Conservation (phyloP, 371 early-diverging fungal genomes). For the Mucor circinelloides region DNA sequence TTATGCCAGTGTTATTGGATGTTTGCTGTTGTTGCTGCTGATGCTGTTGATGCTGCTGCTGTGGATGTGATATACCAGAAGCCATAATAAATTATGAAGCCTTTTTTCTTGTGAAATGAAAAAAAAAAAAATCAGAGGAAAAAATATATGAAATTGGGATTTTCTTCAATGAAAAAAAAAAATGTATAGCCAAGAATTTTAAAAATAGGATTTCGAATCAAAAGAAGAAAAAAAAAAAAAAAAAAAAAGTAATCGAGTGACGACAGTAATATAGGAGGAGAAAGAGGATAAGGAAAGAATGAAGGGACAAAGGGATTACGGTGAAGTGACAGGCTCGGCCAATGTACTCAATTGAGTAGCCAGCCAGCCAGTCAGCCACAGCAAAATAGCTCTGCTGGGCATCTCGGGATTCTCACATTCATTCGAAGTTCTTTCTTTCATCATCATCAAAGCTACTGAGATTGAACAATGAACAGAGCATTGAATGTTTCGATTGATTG, state of each 20-base stretch:
- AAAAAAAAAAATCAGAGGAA: not conserved
- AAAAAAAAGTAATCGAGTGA: conserved; percentile 3
- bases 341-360: not conserved
- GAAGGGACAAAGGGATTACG: not conserved
- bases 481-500: too few species aligned
- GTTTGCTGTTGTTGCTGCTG: not conserved
- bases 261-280: conserved; percentile 7
- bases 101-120: not conserved
- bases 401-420: not conserved
- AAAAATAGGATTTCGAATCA: not conserved
- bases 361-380: not conserved
- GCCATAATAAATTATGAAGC: not conserved
- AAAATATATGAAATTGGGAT: not conserved
- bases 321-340: not conserved
- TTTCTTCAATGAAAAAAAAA: conserved; percentile 4
- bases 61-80: conserved; percentile 14
- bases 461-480: not conserved
- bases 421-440: not conserved
- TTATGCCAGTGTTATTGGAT: conserved; percentile 5
- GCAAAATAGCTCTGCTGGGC: not conserved
- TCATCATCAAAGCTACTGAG: not conserved
- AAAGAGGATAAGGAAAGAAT: not conserved
- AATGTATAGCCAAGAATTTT: conserved; percentile 2
- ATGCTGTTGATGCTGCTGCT: conserved; percentile 7
- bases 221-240: conserved; percentile 10